Evolutionary conservation across 2,329 filamentous ascomycete species (phyloP), one percentile per base, ranked within the genome.

Genomic region (Acrocalymma vagum): DNA sequence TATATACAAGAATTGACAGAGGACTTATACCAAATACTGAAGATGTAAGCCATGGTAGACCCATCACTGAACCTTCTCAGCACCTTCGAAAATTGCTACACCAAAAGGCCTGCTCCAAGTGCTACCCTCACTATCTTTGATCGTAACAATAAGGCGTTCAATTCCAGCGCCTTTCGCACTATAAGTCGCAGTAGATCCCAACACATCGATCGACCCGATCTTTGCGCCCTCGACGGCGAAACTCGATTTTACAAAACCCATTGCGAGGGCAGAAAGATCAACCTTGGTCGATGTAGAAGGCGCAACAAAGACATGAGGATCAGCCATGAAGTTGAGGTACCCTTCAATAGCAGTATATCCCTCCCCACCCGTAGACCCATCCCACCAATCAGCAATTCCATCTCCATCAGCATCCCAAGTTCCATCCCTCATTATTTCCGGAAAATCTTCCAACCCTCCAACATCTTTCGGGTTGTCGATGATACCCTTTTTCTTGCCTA

Each of bases 331-430:
- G 44, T 68, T 67, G 6, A 69, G 38, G 29, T 66, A 69, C 2
- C 65, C 64, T 34, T 69, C 65, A 4, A 69, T 51, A 2, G 57
- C 34, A 15, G 62, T 65, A 23, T 63, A 69, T 0, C 64, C 66
- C 2, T 55, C 58, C 2, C 64, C 64, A 5, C 62, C 61, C 2
- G 61, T 68, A 3, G 55, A 60, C 1, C 62, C 63, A 29, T 65
- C 64, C 64, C 64, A 69, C 65, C 65, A 68, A 40, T 68, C 65
- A 2, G 65, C 65, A 22, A 70, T 62, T 11, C 66, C 66, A 31
- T 70, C 63, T 5, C 51, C 48, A 29, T 70, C 45, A 4, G 61
- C 58, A 32, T 70, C 66, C 66, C 66, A 69, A n/a, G 32, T 38
- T 4, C 47, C 50, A 2, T 44, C 25, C 10, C 64, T 55, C 17